Percentiles rank a stretch among this genome's conserved stretches.
Evolutionary conservation across 108 stramenopile species (phyloP).

Genomic region (Cyclostephanos tholiformis): DNA sequence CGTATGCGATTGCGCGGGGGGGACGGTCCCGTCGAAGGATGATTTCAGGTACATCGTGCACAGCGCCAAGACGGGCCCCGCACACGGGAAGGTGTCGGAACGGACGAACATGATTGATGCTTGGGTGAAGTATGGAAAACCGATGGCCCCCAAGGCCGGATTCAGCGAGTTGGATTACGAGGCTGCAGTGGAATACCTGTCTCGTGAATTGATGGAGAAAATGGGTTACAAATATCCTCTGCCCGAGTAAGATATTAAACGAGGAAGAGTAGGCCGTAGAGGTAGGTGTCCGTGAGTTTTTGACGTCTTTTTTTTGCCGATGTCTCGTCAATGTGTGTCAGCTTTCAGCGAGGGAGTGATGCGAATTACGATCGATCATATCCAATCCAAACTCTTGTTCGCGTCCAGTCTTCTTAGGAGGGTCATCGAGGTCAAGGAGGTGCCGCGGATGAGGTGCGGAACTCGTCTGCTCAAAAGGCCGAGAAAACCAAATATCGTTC

Average conservation of each 20-base stretch:
- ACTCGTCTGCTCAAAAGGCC: too few species aligned
- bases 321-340: too few species aligned
- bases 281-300: too few species aligned
- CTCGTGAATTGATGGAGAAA: slow-evolving; percentile 52
- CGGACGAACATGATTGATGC: slow-evolving; percentile 68
- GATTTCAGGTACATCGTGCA: slow-evolving; percentile 54
- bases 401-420: too few species aligned
- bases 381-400: too few species aligned
- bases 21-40: slow-evolving; percentile 19
- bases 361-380: too few species aligned
- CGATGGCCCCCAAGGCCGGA: slow-evolving; percentile 48
- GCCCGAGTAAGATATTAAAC: neutral
- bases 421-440: too few species aligned
- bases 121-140: slow-evolving; percentile 76
- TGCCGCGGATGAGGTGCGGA: too few species aligned
- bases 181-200: slow-evolving; percentile 45
- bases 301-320: too few species aligned
- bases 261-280: neutral
- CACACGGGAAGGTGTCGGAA: slow-evolving; percentile 54
- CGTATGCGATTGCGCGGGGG: slow-evolving; percentile 76
- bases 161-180: slow-evolving; percentile 61
- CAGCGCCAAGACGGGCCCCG: slow-evolving; percentile 55
- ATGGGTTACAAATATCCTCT: slow-evolving; percentile 73
- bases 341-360: too few species aligned
- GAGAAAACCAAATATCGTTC: too few species aligned